Base-by-base conservation (phyloP, 2,329 filamentous ascomycete species). In the Pyrenophora seminiperda region DNA sequence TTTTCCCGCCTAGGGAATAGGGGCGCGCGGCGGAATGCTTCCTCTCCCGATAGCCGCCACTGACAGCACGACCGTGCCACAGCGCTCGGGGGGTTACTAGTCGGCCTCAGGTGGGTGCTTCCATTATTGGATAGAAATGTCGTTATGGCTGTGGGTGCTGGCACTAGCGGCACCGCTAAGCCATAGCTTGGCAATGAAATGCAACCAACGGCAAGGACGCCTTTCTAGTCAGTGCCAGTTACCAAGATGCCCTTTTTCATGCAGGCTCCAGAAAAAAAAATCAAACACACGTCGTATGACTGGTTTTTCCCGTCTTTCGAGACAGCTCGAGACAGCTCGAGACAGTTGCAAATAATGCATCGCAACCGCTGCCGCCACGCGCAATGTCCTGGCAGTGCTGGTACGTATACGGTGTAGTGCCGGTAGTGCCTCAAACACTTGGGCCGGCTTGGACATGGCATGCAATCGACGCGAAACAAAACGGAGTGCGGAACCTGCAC, bases 391-490 rank as follows among this genome's bases (percentile, higher is more conserved):
- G 27, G n/a, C n/a, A 3, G 41, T 3, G 22, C 27, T n/a, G n/a
- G n/a, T n/a, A n/a, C n/a, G n/a, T n/a, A n/a, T n/a, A n/a, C n/a
- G n/a, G n/a, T n/a, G n/a, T n/a, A n/a, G n/a, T n/a, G n/a, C n/a
- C n/a, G n/a, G n/a, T 15, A 3, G 41, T 3, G 22, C 27, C 43
- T 41, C 33, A 30, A 20, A 43, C 43, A 47, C 30, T 17, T 20
- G 22, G 30, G 30, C 40, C n/a, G 29, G 27, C 32, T 15, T 31
- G 24, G 13, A 7, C 42, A 41, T 47, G 17, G 44, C 41, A 55
- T 45, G 41, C 53, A 47, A 41, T 48, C 33, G 22, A 54, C 53
- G 41, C 57, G 60, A 65, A 65, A 65, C 62, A 53, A 13, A 45
- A 30, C 39, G 46, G 40, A 49, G 45, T 38, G 36, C 17, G 43